A percentile compares a stretch with the other conserved stretches of the same genome.
Evolutionary conservation across 768 basidiomycete species (phyloP).

Genomic region (Leccinellum albellum): DNA sequence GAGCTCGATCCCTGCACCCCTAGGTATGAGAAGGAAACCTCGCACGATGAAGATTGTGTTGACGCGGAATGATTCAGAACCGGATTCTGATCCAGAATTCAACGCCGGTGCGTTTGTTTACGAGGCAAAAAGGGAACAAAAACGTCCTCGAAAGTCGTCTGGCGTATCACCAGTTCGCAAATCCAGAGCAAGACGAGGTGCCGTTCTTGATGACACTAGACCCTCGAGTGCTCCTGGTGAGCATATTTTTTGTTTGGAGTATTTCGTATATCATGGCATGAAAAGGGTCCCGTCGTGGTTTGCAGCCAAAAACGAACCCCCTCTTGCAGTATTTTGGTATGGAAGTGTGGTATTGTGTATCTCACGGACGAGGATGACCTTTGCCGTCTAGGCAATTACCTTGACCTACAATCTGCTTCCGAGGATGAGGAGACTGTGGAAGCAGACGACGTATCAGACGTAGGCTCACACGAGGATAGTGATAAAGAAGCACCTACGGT

Average conservation of each 20-base stretch:
- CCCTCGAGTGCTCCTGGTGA: slow-evolving; percentile 12
- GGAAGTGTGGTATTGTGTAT: neutral
- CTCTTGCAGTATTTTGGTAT: slow-evolving; percentile 49
- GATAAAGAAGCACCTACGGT: slow-evolving; percentile 19
- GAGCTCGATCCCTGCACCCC: slow-evolving; percentile 33
- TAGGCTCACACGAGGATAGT: slow-evolving; percentile 22
- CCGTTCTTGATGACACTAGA: slow-evolving; percentile 1
- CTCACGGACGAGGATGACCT: neutral
- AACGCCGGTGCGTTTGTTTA: slow-evolving; percentile 28
- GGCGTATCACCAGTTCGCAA: slow-evolving; percentile 16
- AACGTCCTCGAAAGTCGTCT: slow-evolving; percentile 15
- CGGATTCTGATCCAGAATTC: slow-evolving; percentile 34
- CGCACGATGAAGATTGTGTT: neutral
- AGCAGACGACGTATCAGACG: slow-evolving; percentile 17
- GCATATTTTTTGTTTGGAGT: neutral
- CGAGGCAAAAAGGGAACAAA: slow-evolving; percentile 24
- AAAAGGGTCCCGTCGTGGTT: slow-evolving; percentile 1
- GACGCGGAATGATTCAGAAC: slow-evolving; percentile 16
- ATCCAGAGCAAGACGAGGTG: slow-evolving; percentile 12
- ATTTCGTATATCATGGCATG: neutral
- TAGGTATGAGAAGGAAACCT: slow-evolving; percentile 22
- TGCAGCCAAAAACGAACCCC: slow-evolving; percentile 34
- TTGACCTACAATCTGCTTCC: slow-evolving; percentile 52
- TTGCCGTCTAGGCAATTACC: slow-evolving; percentile 31
- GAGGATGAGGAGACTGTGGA: slow-evolving; percentile 33